These are phyloP conservation scores for Pythium aquatile DNA, from an alignment of 352 stramenopile genomes.

Conservation along the genomic window DNA sequence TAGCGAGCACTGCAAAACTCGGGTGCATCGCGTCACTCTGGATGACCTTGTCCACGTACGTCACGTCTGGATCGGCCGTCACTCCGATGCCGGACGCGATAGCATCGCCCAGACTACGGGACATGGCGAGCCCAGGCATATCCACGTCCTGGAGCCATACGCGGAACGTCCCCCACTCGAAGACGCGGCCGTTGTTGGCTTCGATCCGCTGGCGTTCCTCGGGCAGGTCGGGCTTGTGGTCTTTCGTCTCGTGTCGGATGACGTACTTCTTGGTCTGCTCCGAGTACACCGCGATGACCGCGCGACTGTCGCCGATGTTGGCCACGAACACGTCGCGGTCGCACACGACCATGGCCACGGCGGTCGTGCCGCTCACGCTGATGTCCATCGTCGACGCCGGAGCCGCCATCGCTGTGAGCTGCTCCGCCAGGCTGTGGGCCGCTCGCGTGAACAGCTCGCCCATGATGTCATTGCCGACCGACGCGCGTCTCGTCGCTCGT, in stretches of 20 bases:
- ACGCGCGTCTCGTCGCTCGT: constrained; percentile 1
- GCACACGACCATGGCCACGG: constrained; percentile 57
- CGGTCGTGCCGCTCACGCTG: constrained; percentile 76
- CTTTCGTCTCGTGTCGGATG: constrained; percentile 59
- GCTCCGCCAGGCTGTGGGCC: constrained; percentile 37
- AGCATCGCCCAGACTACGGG: constrained; percentile 72
- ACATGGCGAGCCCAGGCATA: constrained; percentile 86
- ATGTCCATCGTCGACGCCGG: constrained; percentile 53
- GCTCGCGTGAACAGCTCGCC: constrained; percentile 54
- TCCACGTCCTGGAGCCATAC: constrained; percentile 86
- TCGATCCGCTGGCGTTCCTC: constrained; percentile 73
- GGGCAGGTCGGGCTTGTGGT: constrained; percentile 78
- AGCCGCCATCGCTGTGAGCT: constrained; percentile 30
- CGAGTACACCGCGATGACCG: constrained; percentile 47
- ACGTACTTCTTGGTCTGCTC: constrained; percentile 38
- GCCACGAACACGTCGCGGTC: constrained; percentile 65
- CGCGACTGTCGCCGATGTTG: constrained; percentile 75
- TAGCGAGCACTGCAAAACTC: constrained; percentile 72
- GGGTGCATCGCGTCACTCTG: constrained; percentile 27
- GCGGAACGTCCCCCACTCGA: constrained; percentile 73
- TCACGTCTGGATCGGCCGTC: constrained; percentile 64
- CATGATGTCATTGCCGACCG: constrained; percentile 42
- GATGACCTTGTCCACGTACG: constrained; percentile 38
- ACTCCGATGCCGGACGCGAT: constrained; percentile 82
- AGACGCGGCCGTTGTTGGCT: constrained; percentile 69